phyloP scores from a whole-genome alignment of 2,329 filamentous ascomycete genomes.

The Aspergillus ochraceus region DNA sequence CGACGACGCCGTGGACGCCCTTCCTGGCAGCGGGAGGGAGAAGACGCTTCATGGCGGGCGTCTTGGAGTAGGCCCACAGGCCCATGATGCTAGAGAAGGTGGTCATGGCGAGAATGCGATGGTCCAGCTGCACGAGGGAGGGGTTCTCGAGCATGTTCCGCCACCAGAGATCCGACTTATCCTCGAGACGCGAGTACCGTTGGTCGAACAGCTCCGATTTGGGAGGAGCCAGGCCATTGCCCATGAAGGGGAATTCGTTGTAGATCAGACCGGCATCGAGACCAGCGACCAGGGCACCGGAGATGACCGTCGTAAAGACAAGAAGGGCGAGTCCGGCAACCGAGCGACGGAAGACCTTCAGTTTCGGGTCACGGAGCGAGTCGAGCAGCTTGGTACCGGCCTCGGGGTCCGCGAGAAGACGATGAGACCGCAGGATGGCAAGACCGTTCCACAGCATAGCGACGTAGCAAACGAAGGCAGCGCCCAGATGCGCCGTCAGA shows the following conservation, averaged over 20 bases:
- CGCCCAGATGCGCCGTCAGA: slow-evolving; percentile 81
- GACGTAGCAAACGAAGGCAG: slow-evolving; percentile 89
- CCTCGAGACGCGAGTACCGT: slow-evolving; percentile 78
- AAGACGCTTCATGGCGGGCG: slow-evolving; percentile 60
- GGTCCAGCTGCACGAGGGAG: slow-evolving; percentile 90
- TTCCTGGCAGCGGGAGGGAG: slow-evolving; percentile 61
- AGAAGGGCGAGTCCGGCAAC: slow-evolving; percentile 70
- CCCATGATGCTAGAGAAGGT: slow-evolving; percentile 80
- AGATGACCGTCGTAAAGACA: slow-evolving; percentile 88
- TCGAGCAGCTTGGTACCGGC: slow-evolving; percentile 61
- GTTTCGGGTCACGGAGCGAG: slow-evolving; percentile 64
- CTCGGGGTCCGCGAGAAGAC: slow-evolving; percentile 67
- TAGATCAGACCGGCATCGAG: slow-evolving; percentile 97
- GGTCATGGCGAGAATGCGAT: slow-evolving; percentile 85
- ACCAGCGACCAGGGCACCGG: slow-evolving; percentile 88
- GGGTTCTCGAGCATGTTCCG: slow-evolving; percentile 98
- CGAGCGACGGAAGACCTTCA: slow-evolving; percentile 71
- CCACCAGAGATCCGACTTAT: slow-evolving; percentile 87
- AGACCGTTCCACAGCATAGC: slow-evolving; percentile 93
- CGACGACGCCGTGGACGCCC: slow-evolving; percentile 76
- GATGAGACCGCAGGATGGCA: slow-evolving; percentile 74
- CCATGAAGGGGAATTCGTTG: slow-evolving; percentile 98
- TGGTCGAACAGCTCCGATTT: slow-evolving; percentile 77
- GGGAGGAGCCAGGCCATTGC: slow-evolving; percentile 76
- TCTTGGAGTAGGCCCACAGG: slow-evolving; percentile 76